Conservation (phyloP, 2,329 filamentous ascomycete genomes). For the Elsinoe ampelina region DNA sequence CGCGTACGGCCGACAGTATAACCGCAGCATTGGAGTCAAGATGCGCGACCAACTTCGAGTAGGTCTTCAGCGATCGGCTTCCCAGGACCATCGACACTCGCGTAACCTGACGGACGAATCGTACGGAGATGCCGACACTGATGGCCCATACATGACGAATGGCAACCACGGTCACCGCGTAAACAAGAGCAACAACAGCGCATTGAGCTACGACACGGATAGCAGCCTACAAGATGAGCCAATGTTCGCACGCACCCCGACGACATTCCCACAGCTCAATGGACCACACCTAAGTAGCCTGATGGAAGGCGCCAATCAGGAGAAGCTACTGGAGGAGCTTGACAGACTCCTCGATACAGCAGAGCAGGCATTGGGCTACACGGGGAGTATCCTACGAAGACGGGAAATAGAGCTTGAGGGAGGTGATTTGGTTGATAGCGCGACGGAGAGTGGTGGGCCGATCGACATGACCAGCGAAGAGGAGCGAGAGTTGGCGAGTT, state of each 20-base stretch:
- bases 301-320: constrained; percentile 23
- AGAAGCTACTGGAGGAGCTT: constrained; percentile 24
- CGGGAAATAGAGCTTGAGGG: constrained; percentile 17
- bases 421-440: constrained; percentile 11
- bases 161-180: constrained; percentile 12
- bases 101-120: constrained; percentile 12
- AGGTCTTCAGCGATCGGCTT: constrained; percentile 10
- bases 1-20: constrained; percentile 14
- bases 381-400: constrained; percentile 11
- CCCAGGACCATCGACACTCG: constrained; percentile 6
- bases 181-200: background rate
- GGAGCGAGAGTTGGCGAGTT: constrained; percentile 11
- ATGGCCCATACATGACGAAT: constrained; percentile 14
- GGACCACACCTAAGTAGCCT: constrained; percentile 25
- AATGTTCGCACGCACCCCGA: constrained; percentile 6
- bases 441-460: constrained; percentile 1
- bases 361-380: constrained; percentile 14
- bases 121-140: constrained; percentile 12
- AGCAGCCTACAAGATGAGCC: constrained; percentile 15
- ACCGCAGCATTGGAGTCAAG: constrained; percentile 17
- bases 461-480: constrained; percentile 13
- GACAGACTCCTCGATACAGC: constrained; percentile 23
- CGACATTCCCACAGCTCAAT: constrained; percentile 22
- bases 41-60: constrained; percentile 16
- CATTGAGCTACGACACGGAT: constrained; percentile 17